Percentiles rank a stretch among this genome's conserved stretches.
These are phyloP conservation scores for Macrolepiota albuminosa DNA, from an alignment of 768 basidiomycete species.

Conservation along the genomic window DNA sequence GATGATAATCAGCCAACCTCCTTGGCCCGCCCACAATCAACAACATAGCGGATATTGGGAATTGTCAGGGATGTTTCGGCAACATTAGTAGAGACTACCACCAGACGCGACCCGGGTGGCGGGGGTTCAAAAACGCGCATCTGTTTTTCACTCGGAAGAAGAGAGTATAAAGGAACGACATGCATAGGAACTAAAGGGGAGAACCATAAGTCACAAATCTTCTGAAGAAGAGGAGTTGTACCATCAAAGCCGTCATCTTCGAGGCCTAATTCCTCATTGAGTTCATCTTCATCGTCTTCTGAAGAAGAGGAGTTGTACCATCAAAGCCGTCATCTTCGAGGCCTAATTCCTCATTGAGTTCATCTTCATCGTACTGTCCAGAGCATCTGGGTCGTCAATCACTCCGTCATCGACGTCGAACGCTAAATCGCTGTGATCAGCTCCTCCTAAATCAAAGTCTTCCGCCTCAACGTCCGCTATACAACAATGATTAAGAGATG, in stretches of 20 bases:
- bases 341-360: constrained; percentile 49
- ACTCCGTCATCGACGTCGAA: constrained; percentile 63
- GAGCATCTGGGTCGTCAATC: constrained; percentile 67
- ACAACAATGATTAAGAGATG: constrained; percentile 5
- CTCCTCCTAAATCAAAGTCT: constrained; percentile 66
- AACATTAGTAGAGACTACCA: constrained; percentile 94
- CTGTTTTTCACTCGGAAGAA: constrained; percentile 90
- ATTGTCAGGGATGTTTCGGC: constrained; percentile 98
- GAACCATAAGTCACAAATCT: not conserved
- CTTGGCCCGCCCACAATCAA: constrained; percentile 93
- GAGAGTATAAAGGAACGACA: constrained; percentile 89
- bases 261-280: constrained; percentile 53
- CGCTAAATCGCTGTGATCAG: constrained; percentile 45
- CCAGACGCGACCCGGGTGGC: constrained; percentile 75
- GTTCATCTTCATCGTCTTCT: constrained; percentile 51
- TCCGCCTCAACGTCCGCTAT: constrained; percentile 76
- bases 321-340: constrained; percentile 65
- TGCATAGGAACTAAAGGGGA: constrained; percentile 77
- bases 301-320: constrained; percentile 32
- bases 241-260: constrained; percentile 66
- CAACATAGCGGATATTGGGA: constrained; percentile 95
- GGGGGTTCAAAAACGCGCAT: constrained; percentile 89
- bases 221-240: constrained; percentile 24
- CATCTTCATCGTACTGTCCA: constrained; percentile 68
- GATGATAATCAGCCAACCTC: constrained; percentile 47